Conservation (phyloP, 495 filamentous ascomycete species). For the Xylaria bambusicola region DNA sequence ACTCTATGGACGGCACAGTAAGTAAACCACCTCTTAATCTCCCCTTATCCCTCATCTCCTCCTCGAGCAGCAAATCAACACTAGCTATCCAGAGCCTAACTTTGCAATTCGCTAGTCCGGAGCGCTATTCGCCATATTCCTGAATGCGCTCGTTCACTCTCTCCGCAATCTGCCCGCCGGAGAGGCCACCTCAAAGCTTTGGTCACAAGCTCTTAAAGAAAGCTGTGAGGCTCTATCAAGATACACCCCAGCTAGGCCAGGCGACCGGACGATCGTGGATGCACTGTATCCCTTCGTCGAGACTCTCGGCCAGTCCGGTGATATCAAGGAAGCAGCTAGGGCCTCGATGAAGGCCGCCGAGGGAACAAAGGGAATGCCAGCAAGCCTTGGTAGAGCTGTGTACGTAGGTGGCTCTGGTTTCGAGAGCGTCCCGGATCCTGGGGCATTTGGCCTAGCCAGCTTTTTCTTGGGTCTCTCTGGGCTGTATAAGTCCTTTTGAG, state of each 20-base stretch:
- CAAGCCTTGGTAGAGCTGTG: conserved; percentile 82
- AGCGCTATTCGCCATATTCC: conserved; percentile 92
- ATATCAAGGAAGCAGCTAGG: conserved; percentile 69
- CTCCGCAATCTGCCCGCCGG: conserved; percentile 59
- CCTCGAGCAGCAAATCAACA: neutral
- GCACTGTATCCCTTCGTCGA: conserved; percentile 85
- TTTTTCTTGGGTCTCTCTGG: conserved; percentile 78
- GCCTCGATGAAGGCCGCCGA: conserved; percentile 77
- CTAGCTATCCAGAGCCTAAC: neutral
- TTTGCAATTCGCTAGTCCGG: conserved; percentile 55
- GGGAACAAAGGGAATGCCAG: conserved; percentile 85
- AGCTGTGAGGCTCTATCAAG: conserved; percentile 70
- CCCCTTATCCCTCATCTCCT: neutral
- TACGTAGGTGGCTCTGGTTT: conserved; percentile 87
- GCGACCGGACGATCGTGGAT: conserved; percentile 90
- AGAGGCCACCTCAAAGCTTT: conserved; percentile 58
- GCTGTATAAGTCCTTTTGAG: conserved; percentile 33
- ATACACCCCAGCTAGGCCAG: conserved; percentile 88
- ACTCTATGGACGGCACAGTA: conserved; percentile 84
- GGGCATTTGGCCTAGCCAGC: conserved; percentile 78
- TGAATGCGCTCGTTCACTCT: conserved; percentile 82
- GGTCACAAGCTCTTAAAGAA: conserved; percentile 72
- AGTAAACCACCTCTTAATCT: neutral
- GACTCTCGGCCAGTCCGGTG: conserved; percentile 61
- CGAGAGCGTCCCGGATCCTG: conserved; percentile 86